Conservation (phyloP, 768 basidiomycete species). For the Ramaria sp. region DNA sequence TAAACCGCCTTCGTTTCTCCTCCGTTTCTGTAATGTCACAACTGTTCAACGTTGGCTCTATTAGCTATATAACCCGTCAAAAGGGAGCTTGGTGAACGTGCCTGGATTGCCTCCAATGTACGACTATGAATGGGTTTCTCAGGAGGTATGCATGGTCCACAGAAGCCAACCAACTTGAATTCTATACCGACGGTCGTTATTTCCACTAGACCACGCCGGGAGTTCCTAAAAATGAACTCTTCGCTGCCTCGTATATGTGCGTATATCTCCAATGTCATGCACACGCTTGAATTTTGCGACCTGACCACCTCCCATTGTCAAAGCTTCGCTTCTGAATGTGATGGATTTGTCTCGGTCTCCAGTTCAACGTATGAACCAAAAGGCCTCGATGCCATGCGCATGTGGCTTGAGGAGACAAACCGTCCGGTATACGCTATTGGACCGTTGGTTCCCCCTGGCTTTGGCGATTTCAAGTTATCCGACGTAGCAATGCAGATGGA, state of each 20-base stretch:
- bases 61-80: not conserved
- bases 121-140: slow-evolving; percentile 3
- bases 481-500: slow-evolving; percentile 6
- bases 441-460: no score
- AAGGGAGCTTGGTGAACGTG: not conserved
- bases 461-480: not conserved
- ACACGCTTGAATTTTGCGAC: no score
- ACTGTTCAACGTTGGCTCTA: not conserved
- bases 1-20: no score
- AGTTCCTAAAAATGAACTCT: not conserved
- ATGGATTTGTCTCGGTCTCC: no score
- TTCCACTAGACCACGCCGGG: no score
- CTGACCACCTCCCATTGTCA: no score
- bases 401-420: not conserved
- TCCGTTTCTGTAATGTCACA: not conserved
- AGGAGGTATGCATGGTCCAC: not conserved
- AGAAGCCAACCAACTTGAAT: not conserved
- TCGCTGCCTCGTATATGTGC: not conserved
- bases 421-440: no score
- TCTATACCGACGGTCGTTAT: not conserved
- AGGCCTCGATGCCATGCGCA: not conserved
- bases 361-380: not conserved
- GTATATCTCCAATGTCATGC: no score
- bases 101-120: slow-evolving; percentile 7
- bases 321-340: no score